phyloP scores from a whole-genome alignment of 2,329 filamentous ascomycete genomes.

The Biscogniauxia sp. region DNA sequence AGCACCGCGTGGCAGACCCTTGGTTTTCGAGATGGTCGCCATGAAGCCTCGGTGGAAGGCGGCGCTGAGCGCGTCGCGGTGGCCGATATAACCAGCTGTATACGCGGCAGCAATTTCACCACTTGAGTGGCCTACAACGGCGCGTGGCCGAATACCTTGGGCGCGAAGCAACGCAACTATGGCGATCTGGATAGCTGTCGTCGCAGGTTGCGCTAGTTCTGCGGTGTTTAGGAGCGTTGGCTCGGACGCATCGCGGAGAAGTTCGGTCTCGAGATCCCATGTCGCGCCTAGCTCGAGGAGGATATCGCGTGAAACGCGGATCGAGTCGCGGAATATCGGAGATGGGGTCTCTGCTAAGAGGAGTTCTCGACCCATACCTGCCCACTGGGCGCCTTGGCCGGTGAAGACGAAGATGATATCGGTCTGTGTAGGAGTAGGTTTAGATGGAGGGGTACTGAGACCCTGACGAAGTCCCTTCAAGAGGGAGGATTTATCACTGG shows the following conservation, averaged over 20 bases:
- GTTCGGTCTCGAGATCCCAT: constrained; percentile 10
- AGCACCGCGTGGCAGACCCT: constrained; percentile 1
- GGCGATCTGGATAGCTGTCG: constrained; percentile 6
- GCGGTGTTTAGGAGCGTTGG: constrained; percentile 1
- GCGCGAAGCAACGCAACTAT: background rate
- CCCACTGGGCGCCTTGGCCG: constrained; percentile 21
- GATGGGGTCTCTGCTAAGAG: background rate
- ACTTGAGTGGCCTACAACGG: constrained; percentile 7
- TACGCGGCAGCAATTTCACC: constrained; percentile 12
- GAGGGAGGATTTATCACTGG: background rate
- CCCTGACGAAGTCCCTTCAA: background rate
- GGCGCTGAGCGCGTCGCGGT: background rate
- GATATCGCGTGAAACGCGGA: constrained; percentile 5
- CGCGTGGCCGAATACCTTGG: constrained; percentile 1
- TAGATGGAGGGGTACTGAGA: background rate
- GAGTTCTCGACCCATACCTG: constrained; percentile 20
- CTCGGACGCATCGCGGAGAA: constrained; percentile 1
- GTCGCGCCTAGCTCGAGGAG: constrained; percentile 9
- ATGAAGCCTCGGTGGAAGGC: constrained; percentile 9
- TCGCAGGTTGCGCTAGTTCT: constrained; percentile 7
- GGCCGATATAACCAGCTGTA: constrained; percentile 1
- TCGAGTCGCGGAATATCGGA: constrained; percentile 6
- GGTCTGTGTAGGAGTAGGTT: background rate
- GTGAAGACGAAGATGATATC: constrained; percentile 13
- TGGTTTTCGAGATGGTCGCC: background rate